A percentile compares a stretch with the other conserved stretches of the same genome.
phyloP scores from a whole-genome alignment of 2,329 filamentous ascomycete genomes.

The Pseudocercospora cruenta region DNA sequence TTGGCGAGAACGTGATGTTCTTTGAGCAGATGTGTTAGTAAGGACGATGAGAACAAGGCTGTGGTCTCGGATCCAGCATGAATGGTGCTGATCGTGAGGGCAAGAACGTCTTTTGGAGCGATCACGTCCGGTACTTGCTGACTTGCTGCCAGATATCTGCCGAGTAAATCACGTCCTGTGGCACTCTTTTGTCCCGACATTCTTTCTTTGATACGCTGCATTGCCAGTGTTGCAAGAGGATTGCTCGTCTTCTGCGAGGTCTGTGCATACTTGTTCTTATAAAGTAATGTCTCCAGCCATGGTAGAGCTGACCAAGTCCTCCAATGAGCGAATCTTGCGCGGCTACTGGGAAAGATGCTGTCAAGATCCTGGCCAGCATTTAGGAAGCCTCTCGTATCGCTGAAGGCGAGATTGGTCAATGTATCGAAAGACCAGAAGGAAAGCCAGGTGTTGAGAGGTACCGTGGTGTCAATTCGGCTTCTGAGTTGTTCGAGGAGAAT shows the following conservation, averaged over 20 bases:
- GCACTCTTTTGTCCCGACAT: not conserved
- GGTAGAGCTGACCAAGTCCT: slow-evolving; percentile 15
- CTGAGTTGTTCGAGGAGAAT: slow-evolving; percentile 15
- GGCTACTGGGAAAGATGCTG: slow-evolving; percentile 8
- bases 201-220: slow-evolving; percentile 11
- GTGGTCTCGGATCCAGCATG: slow-evolving; percentile 22
- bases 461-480: not conserved
- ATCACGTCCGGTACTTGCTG: slow-evolving; percentile 18
- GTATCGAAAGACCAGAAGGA: slow-evolving; percentile 22
- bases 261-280: slow-evolving; percentile 16
- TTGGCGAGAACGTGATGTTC: not conserved
- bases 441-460: slow-evolving; percentile 15
- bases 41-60: slow-evolving; percentile 1
- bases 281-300: slow-evolving; percentile 15
- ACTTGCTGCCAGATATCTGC: slow-evolving; percentile 17
- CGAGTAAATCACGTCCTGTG: slow-evolving; percentile 6
- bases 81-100: slow-evolving; percentile 21
- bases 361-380: slow-evolving; percentile 16
- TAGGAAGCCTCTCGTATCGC: slow-evolving; percentile 16
- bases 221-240: slow-evolving; percentile 8
- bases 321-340: slow-evolving; percentile 18
- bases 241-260: slow-evolving; percentile 2
- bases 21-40: slow-evolving; percentile 1
- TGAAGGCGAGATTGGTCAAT: slow-evolving; percentile 18
- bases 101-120: slow-evolving; percentile 12